A percentile compares a stretch with the other conserved stretches of the same genome.
These are phyloP conservation scores for Phytopythium delawarense DNA, from an alignment of 352 stramenopile genomes.

Conservation along the genomic window DNA sequence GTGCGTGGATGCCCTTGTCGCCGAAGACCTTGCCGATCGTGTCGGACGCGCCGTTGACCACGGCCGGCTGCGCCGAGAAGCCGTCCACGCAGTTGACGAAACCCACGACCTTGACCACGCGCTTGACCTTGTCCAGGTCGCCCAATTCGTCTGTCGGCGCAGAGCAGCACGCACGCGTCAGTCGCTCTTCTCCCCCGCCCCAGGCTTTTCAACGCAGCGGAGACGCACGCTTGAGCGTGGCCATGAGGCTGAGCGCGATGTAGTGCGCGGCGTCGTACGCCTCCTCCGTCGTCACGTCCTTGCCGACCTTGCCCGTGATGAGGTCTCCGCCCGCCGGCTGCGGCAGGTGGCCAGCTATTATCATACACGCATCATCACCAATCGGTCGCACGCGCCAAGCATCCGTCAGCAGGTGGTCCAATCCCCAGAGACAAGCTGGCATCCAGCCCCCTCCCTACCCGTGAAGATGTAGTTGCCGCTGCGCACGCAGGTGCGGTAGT, in stretches of 20 bases:
- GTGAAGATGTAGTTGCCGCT: slow-evolving; percentile 84
- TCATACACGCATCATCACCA: neutral
- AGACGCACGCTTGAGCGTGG: slow-evolving; percentile 85
- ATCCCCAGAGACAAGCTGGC: neutral
- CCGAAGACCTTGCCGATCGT: slow-evolving; percentile 90
- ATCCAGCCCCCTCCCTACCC: slow-evolving; percentile 15
- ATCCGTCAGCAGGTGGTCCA: neutral
- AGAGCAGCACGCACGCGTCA: slow-evolving; percentile 1
- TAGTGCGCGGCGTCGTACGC: slow-evolving; percentile 89
- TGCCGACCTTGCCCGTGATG: slow-evolving; percentile 86
- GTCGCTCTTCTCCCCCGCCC: neutral
- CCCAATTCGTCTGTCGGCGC: slow-evolving; percentile 61
- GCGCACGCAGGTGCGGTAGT: slow-evolving; percentile 85
- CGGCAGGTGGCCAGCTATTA: slow-evolving; percentile 74
- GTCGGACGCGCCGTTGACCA: slow-evolving; percentile 96
- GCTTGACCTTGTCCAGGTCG: slow-evolving; percentile 92
- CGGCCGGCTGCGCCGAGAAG: slow-evolving; percentile 89
- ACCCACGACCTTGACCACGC: slow-evolving; percentile 95
- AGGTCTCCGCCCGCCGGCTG: slow-evolving; percentile 68
- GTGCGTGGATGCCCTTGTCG: slow-evolving; percentile 86
- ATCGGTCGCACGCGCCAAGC: neutral
- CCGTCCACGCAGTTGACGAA: slow-evolving; percentile 95
- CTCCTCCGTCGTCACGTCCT: slow-evolving; percentile 86
- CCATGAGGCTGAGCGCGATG: slow-evolving; percentile 88
- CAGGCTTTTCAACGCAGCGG: neutral